phyloP scores from a whole-genome alignment of 768 basidiomycete species.

The Pleurotus giganteus region DNA sequence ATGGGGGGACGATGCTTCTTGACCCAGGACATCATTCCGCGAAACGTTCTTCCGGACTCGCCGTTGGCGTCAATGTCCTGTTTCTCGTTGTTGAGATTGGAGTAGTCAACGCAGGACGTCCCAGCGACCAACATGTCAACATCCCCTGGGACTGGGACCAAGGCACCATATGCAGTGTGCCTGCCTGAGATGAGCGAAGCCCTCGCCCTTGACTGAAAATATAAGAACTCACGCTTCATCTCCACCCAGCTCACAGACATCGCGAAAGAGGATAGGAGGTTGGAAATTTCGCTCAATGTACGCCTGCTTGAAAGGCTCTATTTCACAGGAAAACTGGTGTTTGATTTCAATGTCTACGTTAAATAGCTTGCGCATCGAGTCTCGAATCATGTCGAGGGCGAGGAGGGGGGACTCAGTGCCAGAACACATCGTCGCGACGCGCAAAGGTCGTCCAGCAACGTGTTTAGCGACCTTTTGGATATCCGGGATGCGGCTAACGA shows the following conservation, averaged over 20 bases:
- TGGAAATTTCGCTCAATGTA: slow-evolving; percentile 97
- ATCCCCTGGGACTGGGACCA: slow-evolving; percentile 83
- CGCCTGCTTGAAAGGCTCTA: slow-evolving; percentile 96
- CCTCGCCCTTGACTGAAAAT: neutral
- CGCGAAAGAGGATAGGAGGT: slow-evolving; percentile 88
- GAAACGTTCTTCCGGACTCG: slow-evolving; percentile 91
- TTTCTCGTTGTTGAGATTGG: slow-evolving; percentile 91
- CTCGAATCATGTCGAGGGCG: slow-evolving; percentile 81
- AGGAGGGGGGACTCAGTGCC: slow-evolving; percentile 95
- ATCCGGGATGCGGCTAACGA: slow-evolving; percentile 62
- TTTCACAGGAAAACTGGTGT: slow-evolving; percentile 96
- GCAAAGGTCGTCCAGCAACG: slow-evolving; percentile 76
- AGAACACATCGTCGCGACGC: slow-evolving; percentile 96
- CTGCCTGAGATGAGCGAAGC: slow-evolving; percentile 36
- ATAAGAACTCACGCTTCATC: slow-evolving; percentile 62
- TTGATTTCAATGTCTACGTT: slow-evolving; percentile 68
- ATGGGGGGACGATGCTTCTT: slow-evolving; percentile 81
- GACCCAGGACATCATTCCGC: slow-evolving; percentile 95
- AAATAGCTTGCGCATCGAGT: slow-evolving; percentile 68
- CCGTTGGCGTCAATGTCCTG: slow-evolving; percentile 88
- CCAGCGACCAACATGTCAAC: slow-evolving; percentile 91
- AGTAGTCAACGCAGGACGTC: slow-evolving; percentile 96
- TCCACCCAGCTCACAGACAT: slow-evolving; percentile 87
- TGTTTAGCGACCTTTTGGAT: slow-evolving; percentile 66
- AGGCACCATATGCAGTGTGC: slow-evolving; percentile 88